A percentile compares a stretch with the other conserved stretches of the same genome.
Evolutionary conservation across 371 early-diverging fungal species (phyloP).

Genomic region (Saksenaea oblongispora): DNA sequence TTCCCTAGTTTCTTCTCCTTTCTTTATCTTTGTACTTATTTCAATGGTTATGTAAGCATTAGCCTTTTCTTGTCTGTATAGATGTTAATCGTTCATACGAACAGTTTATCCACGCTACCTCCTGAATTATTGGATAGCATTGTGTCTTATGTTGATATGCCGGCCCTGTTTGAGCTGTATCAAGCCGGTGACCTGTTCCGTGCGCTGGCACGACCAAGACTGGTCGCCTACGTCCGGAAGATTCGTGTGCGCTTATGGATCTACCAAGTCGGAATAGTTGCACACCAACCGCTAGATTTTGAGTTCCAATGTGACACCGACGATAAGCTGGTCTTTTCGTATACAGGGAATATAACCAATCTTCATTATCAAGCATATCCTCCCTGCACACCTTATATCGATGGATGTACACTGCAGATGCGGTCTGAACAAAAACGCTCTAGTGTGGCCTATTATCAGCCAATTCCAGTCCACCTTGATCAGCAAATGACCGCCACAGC

Average conservation of each 20-base stretch:
- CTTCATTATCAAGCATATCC: not conserved
- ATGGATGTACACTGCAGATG: slow-evolving; percentile 17
- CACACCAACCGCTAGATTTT: slow-evolving; percentile 23
- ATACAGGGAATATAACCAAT: not conserved
- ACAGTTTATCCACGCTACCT: slow-evolving; percentile 2
- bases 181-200: slow-evolving; percentile 17
- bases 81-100: not conserved
- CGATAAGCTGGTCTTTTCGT: slow-evolving; percentile 16
- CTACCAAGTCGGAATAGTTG: slow-evolving; percentile 7
- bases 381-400: slow-evolving; percentile 21
- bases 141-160: slow-evolving; percentile 11
- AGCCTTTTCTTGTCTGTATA: not conserved
- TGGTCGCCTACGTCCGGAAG: slow-evolving; percentile 15
- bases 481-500: slow-evolving; percentile 1
- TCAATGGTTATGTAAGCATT: not conserved
- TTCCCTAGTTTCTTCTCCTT: not conserved
- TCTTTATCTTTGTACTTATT: not conserved
- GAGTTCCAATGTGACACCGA: slow-evolving; percentile 8
- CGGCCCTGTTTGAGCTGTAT: slow-evolving; percentile 15
- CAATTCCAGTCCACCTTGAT: not conserved
- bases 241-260: slow-evolving; percentile 25
- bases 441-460: not conserved
- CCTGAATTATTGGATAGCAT: slow-evolving; percentile 16
- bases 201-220: slow-evolving; percentile 19
- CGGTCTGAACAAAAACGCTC: slow-evolving; percentile 8